Evolutionary conservation across 2,329 filamentous ascomycete species (phyloP).

Genomic region (Alternaria angustiovoidea): DNA sequence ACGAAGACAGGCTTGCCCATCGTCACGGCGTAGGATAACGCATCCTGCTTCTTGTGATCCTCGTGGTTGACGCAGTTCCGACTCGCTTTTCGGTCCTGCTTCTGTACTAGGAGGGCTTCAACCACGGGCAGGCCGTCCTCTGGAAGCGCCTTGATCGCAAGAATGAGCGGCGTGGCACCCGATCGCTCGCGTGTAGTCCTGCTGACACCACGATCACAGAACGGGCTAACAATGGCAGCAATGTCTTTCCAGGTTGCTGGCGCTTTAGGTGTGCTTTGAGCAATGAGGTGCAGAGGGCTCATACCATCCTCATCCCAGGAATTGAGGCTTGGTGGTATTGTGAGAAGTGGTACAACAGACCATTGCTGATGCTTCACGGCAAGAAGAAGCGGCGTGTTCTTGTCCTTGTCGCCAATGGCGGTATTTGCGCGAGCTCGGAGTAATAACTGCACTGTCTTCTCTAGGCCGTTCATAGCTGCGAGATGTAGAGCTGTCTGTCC

Average conservation of each 20-base stretch:
- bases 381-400: slow-evolving; percentile 41
- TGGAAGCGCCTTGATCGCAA: slow-evolving; percentile 38
- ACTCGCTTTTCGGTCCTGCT: slow-evolving; percentile 23
- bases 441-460: slow-evolving; percentile 28
- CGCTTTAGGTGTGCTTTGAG: slow-evolving; percentile 29
- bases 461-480: slow-evolving; percentile 39
- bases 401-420: slow-evolving; percentile 30
- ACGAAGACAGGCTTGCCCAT: slow-evolving; percentile 39
- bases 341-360: slow-evolving; percentile 37
- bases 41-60: slow-evolving; percentile 38
- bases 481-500: slow-evolving; percentile 39
- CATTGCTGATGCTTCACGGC: slow-evolving; percentile 41
- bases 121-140: slow-evolving; percentile 41
- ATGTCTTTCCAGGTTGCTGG: slow-evolving; percentile 40
- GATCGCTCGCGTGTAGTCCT: slow-evolving; percentile 44
- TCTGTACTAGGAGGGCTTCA: slow-evolving; percentile 34
- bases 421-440: slow-evolving; percentile 36
- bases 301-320: slow-evolving; percentile 42
- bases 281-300: slow-evolving; percentile 45
- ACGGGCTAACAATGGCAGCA: slow-evolving; percentile 29
- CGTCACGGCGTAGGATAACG: slow-evolving; percentile 41
- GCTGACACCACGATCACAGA: slow-evolving; percentile 43
- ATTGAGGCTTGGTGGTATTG: slow-evolving; percentile 41
- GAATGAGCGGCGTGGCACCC: slow-evolving; percentile 47
- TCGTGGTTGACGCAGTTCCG: slow-evolving; percentile 44